Evolutionary conservation across 2,329 filamentous ascomycete species (phyloP).

Genomic region (Botrytis galanthina): DNA sequence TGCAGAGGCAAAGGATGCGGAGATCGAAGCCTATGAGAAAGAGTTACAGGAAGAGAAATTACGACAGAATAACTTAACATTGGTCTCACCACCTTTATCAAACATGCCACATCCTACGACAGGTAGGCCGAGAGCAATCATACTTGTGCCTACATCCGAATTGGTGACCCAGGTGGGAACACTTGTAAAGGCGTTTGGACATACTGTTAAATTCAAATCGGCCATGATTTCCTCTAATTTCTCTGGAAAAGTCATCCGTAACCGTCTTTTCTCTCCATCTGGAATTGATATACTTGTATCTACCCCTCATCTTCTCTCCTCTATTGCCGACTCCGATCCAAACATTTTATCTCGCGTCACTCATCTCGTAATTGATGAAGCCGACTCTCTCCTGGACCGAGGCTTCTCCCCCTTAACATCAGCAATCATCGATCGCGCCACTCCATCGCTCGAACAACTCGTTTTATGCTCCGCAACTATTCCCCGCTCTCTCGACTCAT

Average conservation of each 20-base stretch:
- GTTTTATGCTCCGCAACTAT: constrained; percentile 96
- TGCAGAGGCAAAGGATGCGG: constrained; percentile 61
- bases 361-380: constrained; percentile 90
- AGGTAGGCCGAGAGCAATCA: constrained; percentile 77
- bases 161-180: constrained; percentile 82
- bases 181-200: constrained; percentile 78
- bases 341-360: constrained; percentile 89
- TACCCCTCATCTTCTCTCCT: constrained; percentile 85
- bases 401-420: constrained; percentile 85
- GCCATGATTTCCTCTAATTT: constrained; percentile 77
- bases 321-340: constrained; percentile 84
- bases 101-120: constrained; percentile 70
- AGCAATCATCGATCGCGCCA: constrained; percentile 75
- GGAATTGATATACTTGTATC: constrained; percentile 84
- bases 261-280: constrained; percentile 73
- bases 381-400: constrained; percentile 91
- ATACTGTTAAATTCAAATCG: constrained; percentile 82
- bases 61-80: constrained; percentile 58
- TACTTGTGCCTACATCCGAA: constrained; percentile 90
- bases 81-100: constrained; percentile 55
- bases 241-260: constrained; percentile 75
- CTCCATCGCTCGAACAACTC: constrained; percentile 79
- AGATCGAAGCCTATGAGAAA: constrained; percentile 57
- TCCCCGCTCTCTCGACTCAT: constrained; percentile 81
- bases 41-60: constrained; percentile 56